Base-by-base conservation (phyloP, 2,329 filamentous ascomycete genomes). In the Aspergillus amoenus region DNA sequence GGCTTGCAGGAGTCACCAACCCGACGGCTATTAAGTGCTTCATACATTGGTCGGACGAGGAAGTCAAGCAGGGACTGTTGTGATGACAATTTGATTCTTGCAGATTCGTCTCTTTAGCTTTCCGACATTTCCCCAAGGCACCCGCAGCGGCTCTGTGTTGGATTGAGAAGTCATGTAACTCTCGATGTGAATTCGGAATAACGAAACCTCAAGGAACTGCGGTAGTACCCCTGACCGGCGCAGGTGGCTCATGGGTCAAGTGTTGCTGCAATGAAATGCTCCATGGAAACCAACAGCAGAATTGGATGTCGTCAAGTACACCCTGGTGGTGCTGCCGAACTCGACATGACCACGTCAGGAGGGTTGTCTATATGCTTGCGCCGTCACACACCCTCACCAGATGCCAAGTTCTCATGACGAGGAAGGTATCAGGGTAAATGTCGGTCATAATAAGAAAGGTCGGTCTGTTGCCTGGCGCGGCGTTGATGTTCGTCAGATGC, bases 51-150 rank as follows among this genome's bases (percentile, higher is more conserved):
- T 46, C 59, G 40, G 40, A 43, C 34, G 30, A 52, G 48, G 54
- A 57, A 52, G 45, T 56, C 52, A 48, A 54, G 22, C 53, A 55
- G 52, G 43, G 18, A 50, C 52, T 39, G 24, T 41, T 66, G 64
- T 67, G 65, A 67, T 58, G 56, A 58, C 58, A 58, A 56, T 61
- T 56, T 57, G 51, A 58, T 55, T 62, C 64, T 62, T 64, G 65
- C 64, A 65, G 56, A 60, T 61, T 58, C 24, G 53, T 56, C 53
- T 44, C 51, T 52, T 57, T 59, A 59, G 48, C 52, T 53, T 48
- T 48, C 50, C 47, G 48, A 40, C n/a, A 34, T 56, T 48, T 52
- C 17, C 45, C 24, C 43, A 47, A 42, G 30, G 41, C 41, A 42
- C 30, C 40, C 50, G 47, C 46, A 52, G 49, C 58, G 55, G 52